A percentile compares a stretch with the other conserved stretches of the same genome.
These are phyloP conservation scores for Geranium incanum DNA, from an alignment of 441 rosid genomes.

Conservation along the genomic window DNA sequence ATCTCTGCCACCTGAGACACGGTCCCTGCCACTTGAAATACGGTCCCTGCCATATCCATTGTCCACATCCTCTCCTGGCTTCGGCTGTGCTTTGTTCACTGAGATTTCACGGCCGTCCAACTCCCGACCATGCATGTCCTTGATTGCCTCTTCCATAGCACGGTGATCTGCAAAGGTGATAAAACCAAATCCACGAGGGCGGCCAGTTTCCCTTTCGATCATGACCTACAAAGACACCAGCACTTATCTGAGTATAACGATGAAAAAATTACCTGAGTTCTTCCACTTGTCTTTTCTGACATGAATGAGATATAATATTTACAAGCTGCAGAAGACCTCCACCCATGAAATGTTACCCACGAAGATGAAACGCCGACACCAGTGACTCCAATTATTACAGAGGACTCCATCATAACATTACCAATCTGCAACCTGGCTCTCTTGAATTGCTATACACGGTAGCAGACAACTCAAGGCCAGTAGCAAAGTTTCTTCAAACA, in stretches of 20 bases:
- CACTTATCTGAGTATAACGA: not conserved
- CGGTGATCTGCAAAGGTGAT: conserved; percentile 83
- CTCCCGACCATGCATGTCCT: conserved; percentile 93
- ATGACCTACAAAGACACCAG: conserved; percentile 60
- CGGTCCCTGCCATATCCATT: conserved; percentile 65
- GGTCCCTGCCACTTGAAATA: conserved; percentile 58
- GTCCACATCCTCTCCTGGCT: conserved; percentile 50
- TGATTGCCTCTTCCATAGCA: conserved; percentile 86
- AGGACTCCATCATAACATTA: not conserved
- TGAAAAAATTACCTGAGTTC: not conserved
- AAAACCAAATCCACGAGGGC: conserved; percentile 95
- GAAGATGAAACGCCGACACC: not conserved
- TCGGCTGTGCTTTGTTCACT: conserved; percentile 96
- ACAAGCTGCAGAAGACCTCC: too few relatives aligned
- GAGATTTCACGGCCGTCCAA: conserved; percentile 77
- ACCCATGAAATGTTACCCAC: too few relatives aligned
- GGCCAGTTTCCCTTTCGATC: conserved; percentile 91
- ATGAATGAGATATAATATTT: not conserved
- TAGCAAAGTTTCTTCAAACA: not conserved
- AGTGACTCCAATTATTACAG: not conserved
- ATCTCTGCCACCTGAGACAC: too few relatives aligned
- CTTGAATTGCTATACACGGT: not conserved
- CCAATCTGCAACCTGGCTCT: not conserved
- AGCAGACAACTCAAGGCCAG: not conserved
- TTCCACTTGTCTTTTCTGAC: not conserved